Evolutionary conservation across 2,329 filamentous ascomycete species (phyloP).

Genomic region (Thielaviopsis populi): DNA sequence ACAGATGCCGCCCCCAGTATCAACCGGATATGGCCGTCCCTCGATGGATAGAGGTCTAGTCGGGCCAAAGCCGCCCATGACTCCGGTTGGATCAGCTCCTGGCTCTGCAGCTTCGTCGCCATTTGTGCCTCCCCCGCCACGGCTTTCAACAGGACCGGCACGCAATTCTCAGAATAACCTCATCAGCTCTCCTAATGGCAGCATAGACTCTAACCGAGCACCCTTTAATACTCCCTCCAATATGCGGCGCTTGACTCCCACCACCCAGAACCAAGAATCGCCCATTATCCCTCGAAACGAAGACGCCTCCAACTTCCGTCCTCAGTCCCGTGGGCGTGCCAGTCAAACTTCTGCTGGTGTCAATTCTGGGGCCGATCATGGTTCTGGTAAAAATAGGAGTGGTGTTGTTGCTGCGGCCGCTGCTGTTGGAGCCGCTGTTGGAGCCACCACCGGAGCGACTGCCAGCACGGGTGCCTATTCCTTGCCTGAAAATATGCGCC

Average conservation of each 20-base stretch:
- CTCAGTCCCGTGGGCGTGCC: slow-evolving; percentile 37
- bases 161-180: slow-evolving; percentile 14
- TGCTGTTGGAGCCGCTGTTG: neutral
- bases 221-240: slow-evolving; percentile 27
- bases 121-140: slow-evolving; percentile 26
- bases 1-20: slow-evolving; percentile 11
- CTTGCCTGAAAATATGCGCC: slow-evolving; percentile 1
- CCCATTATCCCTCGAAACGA: slow-evolving; percentile 33
- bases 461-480: neutral
- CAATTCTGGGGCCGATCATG: neutral
- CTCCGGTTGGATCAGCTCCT: slow-evolving; percentile 14
- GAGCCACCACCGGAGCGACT: slow-evolving; percentile 1
- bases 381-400: slow-evolving; percentile 20
- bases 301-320: slow-evolving; percentile 35
- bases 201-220: slow-evolving; percentile 35
- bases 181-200: slow-evolving; percentile 34
- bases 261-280: slow-evolving; percentile 44
- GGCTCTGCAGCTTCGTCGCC: slow-evolving; percentile 19
- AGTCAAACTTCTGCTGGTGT: slow-evolving; percentile 26
- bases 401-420: neutral
- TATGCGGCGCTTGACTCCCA: slow-evolving; percentile 33
- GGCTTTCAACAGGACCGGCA: slow-evolving; percentile 26
- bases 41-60: slow-evolving; percentile 13
- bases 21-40: slow-evolving; percentile 11
- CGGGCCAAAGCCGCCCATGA: slow-evolving; percentile 15